Conservation (phyloP, 805 yeast species). For the Wickerhamiella slavikovae region DNA sequence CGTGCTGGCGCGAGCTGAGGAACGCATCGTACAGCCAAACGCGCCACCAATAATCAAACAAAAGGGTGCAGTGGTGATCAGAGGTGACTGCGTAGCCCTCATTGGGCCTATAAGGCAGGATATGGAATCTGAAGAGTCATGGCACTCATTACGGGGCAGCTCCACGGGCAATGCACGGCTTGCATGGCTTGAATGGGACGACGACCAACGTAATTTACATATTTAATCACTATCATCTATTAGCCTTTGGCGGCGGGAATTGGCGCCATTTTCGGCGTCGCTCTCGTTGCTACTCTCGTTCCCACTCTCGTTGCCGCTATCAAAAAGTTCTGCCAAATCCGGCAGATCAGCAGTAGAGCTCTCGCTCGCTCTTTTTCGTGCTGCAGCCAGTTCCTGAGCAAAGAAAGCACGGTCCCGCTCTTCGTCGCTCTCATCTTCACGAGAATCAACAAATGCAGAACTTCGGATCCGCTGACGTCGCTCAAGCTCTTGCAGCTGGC, state of each 20-base stretch:
- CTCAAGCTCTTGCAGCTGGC: slow-evolving; percentile 3
- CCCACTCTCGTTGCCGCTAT: too few species aligned
- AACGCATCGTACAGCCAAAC: slow-evolving; percentile 13
- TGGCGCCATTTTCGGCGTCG: too few species aligned
- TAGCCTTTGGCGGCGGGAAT: too few species aligned
- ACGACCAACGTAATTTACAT: not conserved
- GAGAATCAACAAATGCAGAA: slow-evolving; percentile 32
- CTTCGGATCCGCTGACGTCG: slow-evolving; percentile 20
- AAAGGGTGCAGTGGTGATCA: slow-evolving; percentile 17
- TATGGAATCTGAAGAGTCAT: slow-evolving; percentile 16
- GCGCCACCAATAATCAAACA: slow-evolving; percentile 11
- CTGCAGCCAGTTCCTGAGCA: slow-evolving; percentile 27
- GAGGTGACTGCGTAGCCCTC: slow-evolving; percentile 19
- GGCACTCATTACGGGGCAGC: slow-evolving; percentile 15
- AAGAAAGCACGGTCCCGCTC: slow-evolving; percentile 33
- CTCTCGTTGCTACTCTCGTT: too few species aligned
- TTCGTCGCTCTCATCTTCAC: slow-evolving; percentile 44
- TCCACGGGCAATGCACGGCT: slow-evolving; percentile 4
- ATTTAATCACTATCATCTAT: slow-evolving; percentile 1
- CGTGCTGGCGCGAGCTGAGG: slow-evolving; percentile 14
- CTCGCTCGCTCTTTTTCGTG: not conserved
- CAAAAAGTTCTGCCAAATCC: too few species aligned
- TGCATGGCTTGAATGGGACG: not conserved
- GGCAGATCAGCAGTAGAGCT: not conserved
- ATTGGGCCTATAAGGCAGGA: slow-evolving; percentile 17